Evolutionary conservation across 2,329 filamentous ascomycete genomes (phyloP), one percentile per base, ranked within the genome.

Genomic region (Leptographium wingfieldii): DNA sequence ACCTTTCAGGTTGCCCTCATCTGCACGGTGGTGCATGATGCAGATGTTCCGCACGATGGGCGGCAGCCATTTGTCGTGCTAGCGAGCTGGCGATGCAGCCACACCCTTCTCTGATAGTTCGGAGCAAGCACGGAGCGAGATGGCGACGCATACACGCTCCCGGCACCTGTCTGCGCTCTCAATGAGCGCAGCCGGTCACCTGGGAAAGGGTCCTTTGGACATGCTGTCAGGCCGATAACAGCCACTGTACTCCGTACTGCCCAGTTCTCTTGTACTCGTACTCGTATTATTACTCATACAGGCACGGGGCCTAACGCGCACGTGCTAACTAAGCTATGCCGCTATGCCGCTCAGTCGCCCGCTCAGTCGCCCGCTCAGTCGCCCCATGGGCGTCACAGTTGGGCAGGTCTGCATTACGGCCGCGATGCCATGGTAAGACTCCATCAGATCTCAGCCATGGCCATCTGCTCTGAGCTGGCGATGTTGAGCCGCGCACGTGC

Each of bases 171-270:
- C 31, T 31, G 31, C 5, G 7, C 31, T 31, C 31, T 31, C 31
- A 5, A 31, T 31, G 31, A 31, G 31, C 31, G 31, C 31, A 31
- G 31, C 31, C 31, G 31, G 31, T 49, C 31, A 16, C 6, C 43
- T 57, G 55, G 55, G 55, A 57, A 57, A 57, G 55, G 55, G 55
- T 57, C 22, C 43, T 51, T 56, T 22, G 12, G 38, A 35, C 9
- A 16, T 16, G 38, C 38, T 40, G 14, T 16, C 38, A 40, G 38
- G 33, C 33, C 33, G 31, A 3, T 35, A 9, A 7, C 33, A 9
- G 46, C 46, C n/a, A 25, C 22, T 48, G 43, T 48, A 5, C 14
- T 43, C 38, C 38, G 12, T 22, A 40, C 10, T 16, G 38, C 11
- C 38, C 7, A 7, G 10, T 40, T 10, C 5, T 12, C 10, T 5